Conservation (phyloP, 352 stramenopile genomes). For the Phytophthora pistaciae region DNA sequence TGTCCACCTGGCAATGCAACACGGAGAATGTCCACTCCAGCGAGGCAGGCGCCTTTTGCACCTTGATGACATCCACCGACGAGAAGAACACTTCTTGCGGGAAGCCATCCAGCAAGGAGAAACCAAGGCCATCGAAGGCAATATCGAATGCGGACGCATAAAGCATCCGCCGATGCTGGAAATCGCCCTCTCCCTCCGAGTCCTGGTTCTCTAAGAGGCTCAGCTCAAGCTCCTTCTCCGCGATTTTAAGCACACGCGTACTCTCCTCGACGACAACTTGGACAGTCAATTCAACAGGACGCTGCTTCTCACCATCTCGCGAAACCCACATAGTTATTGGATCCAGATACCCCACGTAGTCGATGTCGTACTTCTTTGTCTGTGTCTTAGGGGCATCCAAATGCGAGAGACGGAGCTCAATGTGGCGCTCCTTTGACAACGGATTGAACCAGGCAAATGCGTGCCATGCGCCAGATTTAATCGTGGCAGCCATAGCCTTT, state of each 20-base stretch:
- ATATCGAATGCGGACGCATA: slow-evolving; percentile 88
- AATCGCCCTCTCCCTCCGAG: slow-evolving; percentile 69
- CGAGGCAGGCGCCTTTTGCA: slow-evolving; percentile 77
- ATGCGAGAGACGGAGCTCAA: slow-evolving; percentile 75
- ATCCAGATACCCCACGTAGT: slow-evolving; percentile 83
- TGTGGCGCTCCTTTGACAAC: slow-evolving; percentile 83
- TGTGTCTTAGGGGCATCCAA: slow-evolving; percentile 58
- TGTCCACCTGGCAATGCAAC: slow-evolving; percentile 85
- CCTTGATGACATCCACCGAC: slow-evolving; percentile 79
- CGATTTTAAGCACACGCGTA: slow-evolving; percentile 83
- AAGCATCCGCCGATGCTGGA: slow-evolving; percentile 82
- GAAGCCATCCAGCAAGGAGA: slow-evolving; percentile 80
- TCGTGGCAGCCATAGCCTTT: slow-evolving; percentile 53
- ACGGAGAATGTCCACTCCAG: slow-evolving; percentile 83
- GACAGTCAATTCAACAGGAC: slow-evolving; percentile 68
- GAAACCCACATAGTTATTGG: slow-evolving; percentile 67
- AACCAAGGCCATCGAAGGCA: slow-evolving; percentile 75
- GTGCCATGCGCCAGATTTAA: slow-evolving; percentile 79
- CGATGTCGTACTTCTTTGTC: slow-evolving; percentile 85
- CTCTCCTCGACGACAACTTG: slow-evolving; percentile 85
- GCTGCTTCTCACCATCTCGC: slow-evolving; percentile 55
- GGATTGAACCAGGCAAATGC: slow-evolving; percentile 89
- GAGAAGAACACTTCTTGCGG: slow-evolving; percentile 88
- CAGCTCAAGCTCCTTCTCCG: slow-evolving; percentile 84
- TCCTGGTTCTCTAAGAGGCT: slow-evolving; percentile 75